Conservation (phyloP, 2,329 filamentous ascomycete species). For the Colletotrichum orchidophilum region DNA sequence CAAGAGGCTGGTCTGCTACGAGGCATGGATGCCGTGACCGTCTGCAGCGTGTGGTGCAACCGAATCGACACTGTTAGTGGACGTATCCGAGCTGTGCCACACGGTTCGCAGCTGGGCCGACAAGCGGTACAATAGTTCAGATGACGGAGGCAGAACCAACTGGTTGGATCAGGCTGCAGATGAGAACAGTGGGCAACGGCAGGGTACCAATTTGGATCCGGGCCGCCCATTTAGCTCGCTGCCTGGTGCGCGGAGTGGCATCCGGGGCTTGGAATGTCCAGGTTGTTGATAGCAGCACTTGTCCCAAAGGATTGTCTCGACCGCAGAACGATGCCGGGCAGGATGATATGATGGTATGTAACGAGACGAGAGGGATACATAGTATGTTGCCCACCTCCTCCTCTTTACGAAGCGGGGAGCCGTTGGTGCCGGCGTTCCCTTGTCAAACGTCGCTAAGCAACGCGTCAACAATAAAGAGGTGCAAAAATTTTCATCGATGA, state of each 20-base stretch:
- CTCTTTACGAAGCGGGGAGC: not conserved
- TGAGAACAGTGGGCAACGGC: not conserved
- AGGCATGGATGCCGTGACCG: not conserved
- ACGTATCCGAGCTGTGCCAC: not conserved
- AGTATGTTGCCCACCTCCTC: not conserved
- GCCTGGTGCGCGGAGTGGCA: not conserved
- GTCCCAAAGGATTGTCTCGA: not conserved
- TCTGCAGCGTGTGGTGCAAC: slow-evolving; percentile 6
- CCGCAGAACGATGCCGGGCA: not conserved
- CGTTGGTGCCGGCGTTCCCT: not conserved
- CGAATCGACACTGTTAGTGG: slow-evolving; percentile 1
- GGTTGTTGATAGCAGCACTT: not conserved
- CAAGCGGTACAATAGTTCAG: slow-evolving; percentile 12
- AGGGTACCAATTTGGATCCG: not conserved
- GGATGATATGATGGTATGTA: not conserved
- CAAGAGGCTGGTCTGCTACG: not conserved
- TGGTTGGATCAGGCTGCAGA: slow-evolving; percentile 26
- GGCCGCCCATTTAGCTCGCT: not conserved
- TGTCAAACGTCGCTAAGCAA: not conserved
- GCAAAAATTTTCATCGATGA: slow-evolving; percentile 7
- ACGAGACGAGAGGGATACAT: not conserved
- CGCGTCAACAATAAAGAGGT: not conserved
- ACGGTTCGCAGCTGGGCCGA: slow-evolving; percentile 11
- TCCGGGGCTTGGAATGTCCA: not conserved
- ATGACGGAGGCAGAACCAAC: slow-evolving; percentile 21